Percentiles rank a stretch among this genome's conserved stretches.
These are phyloP conservation scores for Agaricus subrufescens DNA, from an alignment of 768 basidiomycete species.

Conservation along the genomic window DNA sequence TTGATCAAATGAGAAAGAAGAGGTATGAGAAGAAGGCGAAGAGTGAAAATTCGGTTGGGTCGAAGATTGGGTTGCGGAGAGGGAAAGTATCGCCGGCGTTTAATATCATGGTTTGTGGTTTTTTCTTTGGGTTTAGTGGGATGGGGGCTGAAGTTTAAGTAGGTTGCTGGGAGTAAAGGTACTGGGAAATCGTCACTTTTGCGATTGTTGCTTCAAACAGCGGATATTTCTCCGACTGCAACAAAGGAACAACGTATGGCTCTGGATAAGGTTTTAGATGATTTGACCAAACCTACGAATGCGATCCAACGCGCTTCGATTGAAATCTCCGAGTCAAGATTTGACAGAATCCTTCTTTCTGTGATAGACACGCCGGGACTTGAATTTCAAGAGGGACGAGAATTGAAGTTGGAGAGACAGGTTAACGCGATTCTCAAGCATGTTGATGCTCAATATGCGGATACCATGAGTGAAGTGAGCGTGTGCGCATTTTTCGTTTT, in stretches of 20 bases:
- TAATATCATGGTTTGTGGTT: constrained; percentile 69
- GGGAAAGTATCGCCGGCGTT: constrained; percentile 69
- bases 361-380: constrained; percentile 86
- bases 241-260: constrained; percentile 67
- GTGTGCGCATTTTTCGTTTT: not conserved
- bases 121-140: too few species aligned
- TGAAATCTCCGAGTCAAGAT: constrained; percentile 81
- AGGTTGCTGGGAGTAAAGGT: constrained; percentile 79
- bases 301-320: constrained; percentile 64
- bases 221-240: constrained; percentile 75
- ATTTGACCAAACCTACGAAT: constrained; percentile 54
- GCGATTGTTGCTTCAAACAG: constrained; percentile 77
- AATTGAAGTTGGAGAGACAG: constrained; percentile 76
- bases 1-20: constrained; percentile 10
- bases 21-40: constrained; percentile 31
- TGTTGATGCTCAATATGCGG: constrained; percentile 75
- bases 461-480: constrained; percentile 82
- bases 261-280: constrained; percentile 61
- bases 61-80: constrained; percentile 59
- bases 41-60: constrained; percentile 27
- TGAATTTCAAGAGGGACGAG: constrained; percentile 68
- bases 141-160: too few species aligned
- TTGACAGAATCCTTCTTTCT: constrained; percentile 72
- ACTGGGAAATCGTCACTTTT: constrained; percentile 85
- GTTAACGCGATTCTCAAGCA: constrained; percentile 73